A percentile compares a stretch with the other conserved stretches of the same genome.
phyloP scores from a whole-genome alignment of 78 protist genomes.

The Planoprotostelium fungivorum region DNA sequence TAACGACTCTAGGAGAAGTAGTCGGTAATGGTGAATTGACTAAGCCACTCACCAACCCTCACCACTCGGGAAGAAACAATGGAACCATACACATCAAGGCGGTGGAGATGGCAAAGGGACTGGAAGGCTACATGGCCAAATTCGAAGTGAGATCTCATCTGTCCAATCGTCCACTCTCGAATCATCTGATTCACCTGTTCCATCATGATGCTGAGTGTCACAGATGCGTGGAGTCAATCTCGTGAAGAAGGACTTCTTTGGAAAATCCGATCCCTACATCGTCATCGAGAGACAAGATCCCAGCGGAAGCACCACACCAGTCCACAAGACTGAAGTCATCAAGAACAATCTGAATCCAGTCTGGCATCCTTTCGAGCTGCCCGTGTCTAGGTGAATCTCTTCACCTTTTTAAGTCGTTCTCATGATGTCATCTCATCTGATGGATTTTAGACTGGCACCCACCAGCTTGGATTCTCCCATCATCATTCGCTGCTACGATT shows the following conservation, averaged over 20 bases:
- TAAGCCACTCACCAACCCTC: not conserved
- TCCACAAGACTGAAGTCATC: constrained; percentile 37
- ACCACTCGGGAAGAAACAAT: not conserved
- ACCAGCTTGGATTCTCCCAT: constrained; percentile 17
- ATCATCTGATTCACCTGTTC: not conserved
- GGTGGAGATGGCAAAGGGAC: not conserved
- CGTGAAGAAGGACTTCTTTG: constrained; percentile 46
- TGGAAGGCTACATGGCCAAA: not conserved
- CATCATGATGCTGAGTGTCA: not conserved
- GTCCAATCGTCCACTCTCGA: too few species aligned
- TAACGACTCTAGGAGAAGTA: not conserved
- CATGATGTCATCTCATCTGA: not conserved
- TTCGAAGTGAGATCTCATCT: not conserved
- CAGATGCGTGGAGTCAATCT: not conserved
- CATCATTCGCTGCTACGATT: constrained; percentile 41
- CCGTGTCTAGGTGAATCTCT: not conserved
- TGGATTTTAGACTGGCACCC: constrained; percentile 2
- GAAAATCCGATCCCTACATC: constrained; percentile 63
- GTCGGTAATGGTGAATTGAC: not conserved
- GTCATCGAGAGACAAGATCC: constrained; percentile 6
- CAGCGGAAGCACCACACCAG: not conserved
- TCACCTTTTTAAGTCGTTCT: not conserved
- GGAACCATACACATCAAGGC: not conserved
- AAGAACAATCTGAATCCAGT: constrained; percentile 43
- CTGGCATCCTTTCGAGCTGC: constrained; percentile 12